phyloP scores from a whole-genome alignment of 2,329 filamentous ascomycete genomes.

The Aspergillus calidoustus region DNA sequence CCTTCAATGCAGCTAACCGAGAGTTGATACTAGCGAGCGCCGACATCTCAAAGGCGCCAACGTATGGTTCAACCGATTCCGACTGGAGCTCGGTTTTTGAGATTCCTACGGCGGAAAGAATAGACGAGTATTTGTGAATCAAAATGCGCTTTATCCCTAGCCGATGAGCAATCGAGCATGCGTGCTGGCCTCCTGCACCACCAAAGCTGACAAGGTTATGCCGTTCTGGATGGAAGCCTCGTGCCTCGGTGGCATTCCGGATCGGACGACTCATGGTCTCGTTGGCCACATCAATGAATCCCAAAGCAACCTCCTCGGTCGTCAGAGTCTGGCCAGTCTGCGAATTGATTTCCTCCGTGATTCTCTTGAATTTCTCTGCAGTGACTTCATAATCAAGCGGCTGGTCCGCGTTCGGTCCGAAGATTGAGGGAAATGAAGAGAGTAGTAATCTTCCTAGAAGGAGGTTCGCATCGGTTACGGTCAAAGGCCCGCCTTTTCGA shows the following conservation, averaged over 20 bases:
- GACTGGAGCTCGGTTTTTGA: not conserved
- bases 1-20: conserved; percentile 27
- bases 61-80: conserved; percentile 89
- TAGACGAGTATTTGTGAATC: conserved; percentile 86
- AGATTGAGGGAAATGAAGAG: conserved; percentile 95
- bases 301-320: conserved; percentile 57
- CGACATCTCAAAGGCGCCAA: conserved; percentile 73
- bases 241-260: conserved; percentile 85
- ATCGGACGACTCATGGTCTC: conserved; percentile 69
- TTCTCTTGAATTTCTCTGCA: conserved; percentile 72
- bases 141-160: conserved; percentile 84
- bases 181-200: conserved; percentile 89
- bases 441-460: conserved; percentile 84
- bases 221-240: conserved; percentile 87
- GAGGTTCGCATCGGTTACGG: conserved; percentile 90
- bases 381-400: conserved; percentile 78
- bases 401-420: conserved; percentile 86
- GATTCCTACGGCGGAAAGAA: conserved; percentile 89
- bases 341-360: conserved; percentile 62
- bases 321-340: conserved; percentile 59
- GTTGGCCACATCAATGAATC: conserved; percentile 49
- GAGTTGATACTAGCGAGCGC: conserved; percentile 56
- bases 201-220: conserved; percentile 92
- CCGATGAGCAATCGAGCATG: conserved; percentile 84
- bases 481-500: conserved; percentile 85